Evolutionary conservation across 768 basidiomycete genomes (phyloP).

Genomic region (Naganishia vishniacii): DNA sequence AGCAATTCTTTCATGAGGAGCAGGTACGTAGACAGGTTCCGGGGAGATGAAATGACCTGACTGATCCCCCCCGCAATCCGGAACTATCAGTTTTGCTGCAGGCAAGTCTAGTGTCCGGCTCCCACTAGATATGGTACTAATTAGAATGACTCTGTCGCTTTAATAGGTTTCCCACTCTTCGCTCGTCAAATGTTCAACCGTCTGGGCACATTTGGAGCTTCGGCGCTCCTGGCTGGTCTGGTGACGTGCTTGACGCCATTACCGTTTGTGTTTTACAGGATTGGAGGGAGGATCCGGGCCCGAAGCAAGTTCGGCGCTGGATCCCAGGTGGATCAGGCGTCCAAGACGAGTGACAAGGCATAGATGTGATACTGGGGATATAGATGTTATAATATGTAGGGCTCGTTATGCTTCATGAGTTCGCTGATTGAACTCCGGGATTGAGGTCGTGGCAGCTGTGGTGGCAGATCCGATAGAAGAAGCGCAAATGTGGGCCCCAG

Average conservation of each 20-base stretch:
- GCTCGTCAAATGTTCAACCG: conserved; percentile 55
- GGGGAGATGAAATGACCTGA: no score
- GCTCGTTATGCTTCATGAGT: no score
- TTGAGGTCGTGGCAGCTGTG: no score
- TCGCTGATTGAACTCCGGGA: no score
- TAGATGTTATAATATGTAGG: background rate
- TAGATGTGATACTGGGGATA: background rate
- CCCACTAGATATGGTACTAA: no score
- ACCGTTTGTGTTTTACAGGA: conserved; percentile 51
- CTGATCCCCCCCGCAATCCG: no score
- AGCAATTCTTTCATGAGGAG: conserved; percentile 61
- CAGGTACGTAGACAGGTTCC: no score
- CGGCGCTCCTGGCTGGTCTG: conserved; percentile 64
- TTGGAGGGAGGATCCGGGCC: conserved; percentile 53
- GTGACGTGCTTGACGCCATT: conserved; percentile 59
- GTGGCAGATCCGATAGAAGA: no score
- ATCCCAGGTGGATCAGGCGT: background rate
- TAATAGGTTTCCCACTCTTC: conserved; percentile 54
- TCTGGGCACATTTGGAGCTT: conserved; percentile 66
- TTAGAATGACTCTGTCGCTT: conserved; percentile 22
- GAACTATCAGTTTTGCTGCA: conserved; percentile 53
- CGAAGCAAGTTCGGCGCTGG: conserved; percentile 51
- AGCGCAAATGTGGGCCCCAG: no score
- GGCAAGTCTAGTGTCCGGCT: conserved; percentile 31
- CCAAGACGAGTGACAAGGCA: background rate